Evolutionary conservation across 805 yeast genomes (phyloP).

Genomic region (Ogataea thermomethanolica): DNA sequence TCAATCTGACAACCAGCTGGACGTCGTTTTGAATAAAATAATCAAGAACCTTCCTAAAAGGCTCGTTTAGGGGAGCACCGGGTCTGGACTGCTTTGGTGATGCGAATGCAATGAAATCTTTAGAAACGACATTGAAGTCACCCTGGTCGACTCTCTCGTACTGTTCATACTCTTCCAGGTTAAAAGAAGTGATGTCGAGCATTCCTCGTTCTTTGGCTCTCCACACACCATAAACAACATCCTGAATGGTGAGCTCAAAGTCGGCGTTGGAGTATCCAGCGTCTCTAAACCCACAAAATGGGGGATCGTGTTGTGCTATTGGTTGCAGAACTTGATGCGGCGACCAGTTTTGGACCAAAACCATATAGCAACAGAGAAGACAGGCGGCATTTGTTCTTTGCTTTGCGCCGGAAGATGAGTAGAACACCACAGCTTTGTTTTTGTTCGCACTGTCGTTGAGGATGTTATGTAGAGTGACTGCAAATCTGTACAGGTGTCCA

Average conservation of each 20-base stretch:
- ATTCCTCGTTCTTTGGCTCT: slow-evolving; percentile 91
- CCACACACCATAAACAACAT: slow-evolving; percentile 95
- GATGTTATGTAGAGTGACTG: slow-evolving; percentile 88
- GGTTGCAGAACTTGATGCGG: slow-evolving; percentile 98
- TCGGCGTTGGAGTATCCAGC: slow-evolving; percentile 97
- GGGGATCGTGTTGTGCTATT: slow-evolving; percentile 85
- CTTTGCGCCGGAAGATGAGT: slow-evolving; percentile 76
- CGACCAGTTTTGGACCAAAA: slow-evolving; percentile 93
- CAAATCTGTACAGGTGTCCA: slow-evolving; percentile 91
- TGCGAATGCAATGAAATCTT: slow-evolving; percentile 96
- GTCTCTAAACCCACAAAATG: slow-evolving; percentile 92
- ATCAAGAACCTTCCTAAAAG: slow-evolving; percentile 76
- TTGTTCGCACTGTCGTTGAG: slow-evolving; percentile 81
- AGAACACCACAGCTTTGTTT: slow-evolving; percentile 86
- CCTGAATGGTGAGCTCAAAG: slow-evolving; percentile 90
- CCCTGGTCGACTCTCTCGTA: slow-evolving; percentile 97
- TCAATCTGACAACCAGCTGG: slow-evolving; percentile 84
- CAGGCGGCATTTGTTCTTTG: slow-evolving; percentile 94
- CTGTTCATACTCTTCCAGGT: slow-evolving; percentile 89
- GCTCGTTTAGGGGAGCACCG: slow-evolving; percentile 58
- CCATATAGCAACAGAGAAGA: slow-evolving; percentile 89
- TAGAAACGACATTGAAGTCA: slow-evolving; percentile 86
- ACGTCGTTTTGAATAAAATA: slow-evolving; percentile 74
- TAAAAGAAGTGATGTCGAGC: slow-evolving; percentile 80
- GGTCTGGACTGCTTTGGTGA: slow-evolving; percentile 76